Base-by-base conservation (phyloP, 1,284 basidiomycete genomes). In the Schizophyllum commune region DNA sequence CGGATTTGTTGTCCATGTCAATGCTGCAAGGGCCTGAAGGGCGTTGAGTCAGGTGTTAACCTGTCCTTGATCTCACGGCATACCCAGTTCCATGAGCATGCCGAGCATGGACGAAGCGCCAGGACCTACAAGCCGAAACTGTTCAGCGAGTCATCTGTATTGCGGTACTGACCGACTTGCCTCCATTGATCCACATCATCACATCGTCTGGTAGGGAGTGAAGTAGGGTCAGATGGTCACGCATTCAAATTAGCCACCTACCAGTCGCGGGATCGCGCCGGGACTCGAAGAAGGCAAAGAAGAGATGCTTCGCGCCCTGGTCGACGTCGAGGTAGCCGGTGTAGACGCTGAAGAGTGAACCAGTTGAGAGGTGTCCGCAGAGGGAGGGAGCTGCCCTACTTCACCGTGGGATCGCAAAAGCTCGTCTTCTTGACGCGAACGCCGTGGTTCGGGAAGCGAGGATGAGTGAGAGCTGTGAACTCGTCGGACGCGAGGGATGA, bases 201-300 rank as follows among this genome's bases (percentile, higher is more conserved):
- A 89, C 80, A 68, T 88, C 84, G 65, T 89, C 85, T 75, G 19
- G 9, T 75, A 19, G 9, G 32, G 34, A 17, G 8, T 8, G 51
- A 21, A 58, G 58, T 55, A 39, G 22, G 19, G 21, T 33, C 2
- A 54, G 19, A 13, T 11, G 9, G 17, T 17, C 39, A 47, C 39
- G 13, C 39, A 11, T 17, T 9, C 39, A 47, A 47, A 58, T 5
- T 13, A 58, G 11, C 19, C 5, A 56, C 65, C 32, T 59, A 78
- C 79, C 80, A 58, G 79, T 78, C 17, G 79, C 79, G 1, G 91
- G 90, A 62, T 87, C 76, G 53, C 79, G 78, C 61, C 90, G 76
- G 58, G 86, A 89, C 72, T 91, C 89, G 71, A 94, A 93, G 76
- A 92, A 93, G 73, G 90, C 91, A 75, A 94, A 94, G 77, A 92